Base-by-base conservation (phyloP, 2,329 filamentous ascomycete genomes). In the Aphanoascus verrucosus region DNA sequence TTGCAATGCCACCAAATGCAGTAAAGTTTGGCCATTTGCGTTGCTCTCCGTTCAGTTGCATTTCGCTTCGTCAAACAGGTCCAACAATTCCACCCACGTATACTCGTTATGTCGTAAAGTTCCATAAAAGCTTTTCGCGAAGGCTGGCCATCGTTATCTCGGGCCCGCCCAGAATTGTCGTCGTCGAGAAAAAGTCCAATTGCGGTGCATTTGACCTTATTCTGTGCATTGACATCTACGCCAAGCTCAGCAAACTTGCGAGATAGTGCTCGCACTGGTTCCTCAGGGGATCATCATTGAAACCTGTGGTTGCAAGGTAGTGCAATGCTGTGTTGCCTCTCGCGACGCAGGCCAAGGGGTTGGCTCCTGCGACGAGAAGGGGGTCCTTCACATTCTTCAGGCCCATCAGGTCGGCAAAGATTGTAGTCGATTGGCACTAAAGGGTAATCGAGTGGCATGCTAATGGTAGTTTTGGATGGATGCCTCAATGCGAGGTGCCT, bases 281-380 rank as follows among this genome's bases (percentile, higher is more conserved):
- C 41, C 5, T 4, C 23, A 15, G 17, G 9, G 14, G 23, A 14
- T 32, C 5, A 42, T 38, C 6, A 38, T 23, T n/a, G 31, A 53
- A 38, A 17, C 8, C 9, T 12, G 5, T 53, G 11, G 49, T 49
- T n/a, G 58, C 56, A 52, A 59, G 54, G 44, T 59, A 59, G 48
- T 59, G 54, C 17, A 59, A 52, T 31, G 45, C 56, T 40, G 56
- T 58, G 50, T 59, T 59, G 15, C 56, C 56, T 23, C 54, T 47
- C 5, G 40, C 35, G 49, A 58, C 56, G 32, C 56, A 49, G 23
- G 52, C 54, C 8, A 53, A 48, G 6, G 56, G 52, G 23, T 59
- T 54, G 17, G 56, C 54, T 42, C 53, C 53, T 40, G 49, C 53
- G 20, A 19, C 41, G 41, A 44, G 41, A 20, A 32, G 49, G 49